These are phyloP conservation scores for Cubamyces lactineus DNA, from an alignment of 768 basidiomycete species.

Conservation along the genomic window DNA sequence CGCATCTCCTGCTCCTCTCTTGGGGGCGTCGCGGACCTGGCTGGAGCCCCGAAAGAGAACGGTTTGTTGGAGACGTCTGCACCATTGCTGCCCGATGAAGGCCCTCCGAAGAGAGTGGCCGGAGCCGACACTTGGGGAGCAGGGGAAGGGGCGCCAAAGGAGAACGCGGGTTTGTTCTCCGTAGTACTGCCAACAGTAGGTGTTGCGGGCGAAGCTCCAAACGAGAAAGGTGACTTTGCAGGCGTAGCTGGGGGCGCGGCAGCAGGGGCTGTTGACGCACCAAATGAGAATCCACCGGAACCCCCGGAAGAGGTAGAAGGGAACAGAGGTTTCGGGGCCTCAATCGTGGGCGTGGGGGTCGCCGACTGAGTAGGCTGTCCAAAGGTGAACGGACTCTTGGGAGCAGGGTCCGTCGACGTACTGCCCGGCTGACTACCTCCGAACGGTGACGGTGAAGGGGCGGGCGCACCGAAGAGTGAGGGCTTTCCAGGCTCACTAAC, in stretches of 20 bases:
- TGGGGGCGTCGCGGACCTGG: constrained; percentile 68
- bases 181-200: constrained; percentile 29
- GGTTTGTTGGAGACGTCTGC: constrained; percentile 52
- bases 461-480: constrained; percentile 21
- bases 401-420: constrained; percentile 15
- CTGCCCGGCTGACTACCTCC: constrained; percentile 15
- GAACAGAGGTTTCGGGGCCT: constrained; percentile 49
- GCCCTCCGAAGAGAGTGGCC: constrained; percentile 52
- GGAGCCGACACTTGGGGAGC: constrained; percentile 37
- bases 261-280: constrained; percentile 32
- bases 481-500: constrained; percentile 20
- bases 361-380: constrained; percentile 33
- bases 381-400: constrained; percentile 35
- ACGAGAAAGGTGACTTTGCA: constrained; percentile 42
- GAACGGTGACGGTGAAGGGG: constrained; percentile 20
- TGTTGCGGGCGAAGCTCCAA: constrained; percentile 37
- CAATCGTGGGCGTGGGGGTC: constrained; percentile 34
- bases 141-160: constrained; percentile 41
- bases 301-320: constrained; percentile 30
- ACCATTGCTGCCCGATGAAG: constrained; percentile 38
- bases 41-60: constrained; percentile 55
- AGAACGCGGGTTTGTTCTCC: constrained; percentile 41
- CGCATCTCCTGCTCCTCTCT: constrained; percentile 65
- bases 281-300: constrained; percentile 50
- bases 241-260: constrained; percentile 31